Percentiles rank a stretch among this genome's conserved stretches.
Evolutionary conservation across 108 stramenopile species (phyloP).

Genomic region (Nannochloropsis salina): DNA sequence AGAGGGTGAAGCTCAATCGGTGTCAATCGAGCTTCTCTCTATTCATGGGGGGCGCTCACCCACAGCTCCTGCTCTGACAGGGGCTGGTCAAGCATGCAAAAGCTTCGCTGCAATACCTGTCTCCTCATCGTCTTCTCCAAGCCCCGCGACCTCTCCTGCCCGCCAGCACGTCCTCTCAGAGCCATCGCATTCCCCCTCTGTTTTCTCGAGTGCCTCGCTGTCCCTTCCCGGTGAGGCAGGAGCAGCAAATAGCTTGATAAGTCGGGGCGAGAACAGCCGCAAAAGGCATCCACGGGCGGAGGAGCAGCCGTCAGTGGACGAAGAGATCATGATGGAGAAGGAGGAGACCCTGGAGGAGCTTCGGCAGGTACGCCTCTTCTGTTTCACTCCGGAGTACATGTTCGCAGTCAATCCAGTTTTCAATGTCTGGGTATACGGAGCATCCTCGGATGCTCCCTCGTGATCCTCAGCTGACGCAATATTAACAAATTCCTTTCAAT

Average conservation of each 20-base stretch:
- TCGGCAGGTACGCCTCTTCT: neutral
- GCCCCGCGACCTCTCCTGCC: neutral
- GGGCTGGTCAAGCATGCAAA: neutral
- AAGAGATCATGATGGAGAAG: conserved; percentile 20
- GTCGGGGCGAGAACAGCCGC: neutral
- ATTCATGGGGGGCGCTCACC: neutral
- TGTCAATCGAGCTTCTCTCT: neutral
- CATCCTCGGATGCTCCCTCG: neutral
- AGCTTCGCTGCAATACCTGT: neutral
- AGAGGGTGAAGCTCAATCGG: neutral
- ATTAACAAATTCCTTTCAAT: neutral
- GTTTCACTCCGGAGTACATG: neutral
- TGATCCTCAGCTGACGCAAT: neutral
- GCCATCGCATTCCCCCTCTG: neutral
- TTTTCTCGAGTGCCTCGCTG: neutral
- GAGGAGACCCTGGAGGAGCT: conserved; percentile 12
- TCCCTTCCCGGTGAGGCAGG: neutral
- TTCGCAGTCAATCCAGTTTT: neutral
- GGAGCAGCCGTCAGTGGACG: conserved; percentile 23
- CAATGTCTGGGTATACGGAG: neutral
- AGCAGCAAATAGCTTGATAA: neutral
- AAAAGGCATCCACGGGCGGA: neutral
- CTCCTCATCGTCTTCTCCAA: neutral
- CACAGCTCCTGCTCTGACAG: neutral
- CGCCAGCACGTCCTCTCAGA: no score